phyloP scores from a whole-genome alignment of 768 basidiomycete species.

The Rhodosporidiobolus odoratus region DNA sequence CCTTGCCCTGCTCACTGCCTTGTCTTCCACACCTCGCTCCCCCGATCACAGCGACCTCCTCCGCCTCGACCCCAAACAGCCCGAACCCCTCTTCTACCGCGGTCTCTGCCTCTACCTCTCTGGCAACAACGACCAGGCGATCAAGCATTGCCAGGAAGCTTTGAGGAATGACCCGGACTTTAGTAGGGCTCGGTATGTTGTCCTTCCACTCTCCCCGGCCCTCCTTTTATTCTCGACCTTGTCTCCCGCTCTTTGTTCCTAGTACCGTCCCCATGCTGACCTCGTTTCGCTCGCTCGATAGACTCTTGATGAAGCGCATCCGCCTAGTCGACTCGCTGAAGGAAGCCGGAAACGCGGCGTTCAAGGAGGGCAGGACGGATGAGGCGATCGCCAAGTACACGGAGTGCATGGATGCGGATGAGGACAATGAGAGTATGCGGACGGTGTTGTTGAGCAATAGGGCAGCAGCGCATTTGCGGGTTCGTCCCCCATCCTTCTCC shows the following conservation, averaged over 20 bases:
- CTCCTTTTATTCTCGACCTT: too few species aligned
- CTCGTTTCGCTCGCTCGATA: constrained; percentile 29
- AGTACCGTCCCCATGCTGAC: too few species aligned
- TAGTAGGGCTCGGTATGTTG: constrained; percentile 54
- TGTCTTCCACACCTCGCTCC: neutral
- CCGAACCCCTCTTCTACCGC: constrained; percentile 70
- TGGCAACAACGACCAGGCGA: constrained; percentile 64
- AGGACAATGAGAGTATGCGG: constrained; percentile 71
- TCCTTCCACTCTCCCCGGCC: neutral
- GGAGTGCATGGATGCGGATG: constrained; percentile 61
- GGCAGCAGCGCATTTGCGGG: constrained; percentile 57
- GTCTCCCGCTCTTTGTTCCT: too few species aligned
- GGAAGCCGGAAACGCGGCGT: constrained; percentile 74
- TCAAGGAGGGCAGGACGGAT: constrained; percentile 58
- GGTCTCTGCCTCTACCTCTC: constrained; percentile 72
- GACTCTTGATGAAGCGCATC: constrained; percentile 67
- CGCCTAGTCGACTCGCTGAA: constrained; percentile 76
- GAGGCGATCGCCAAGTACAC: constrained; percentile 67
- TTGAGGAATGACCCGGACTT: constrained; percentile 74
- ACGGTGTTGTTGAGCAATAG: constrained; percentile 76
- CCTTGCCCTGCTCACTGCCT: neutral
- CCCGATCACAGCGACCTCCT: constrained; percentile 60
- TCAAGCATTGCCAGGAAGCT: constrained; percentile 65
- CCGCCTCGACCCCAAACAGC: constrained; percentile 64
- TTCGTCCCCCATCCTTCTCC: neutral